Evolutionary conservation across 2,329 filamentous ascomycete genomes (phyloP).

Genomic region (Penicillium freii): DNA sequence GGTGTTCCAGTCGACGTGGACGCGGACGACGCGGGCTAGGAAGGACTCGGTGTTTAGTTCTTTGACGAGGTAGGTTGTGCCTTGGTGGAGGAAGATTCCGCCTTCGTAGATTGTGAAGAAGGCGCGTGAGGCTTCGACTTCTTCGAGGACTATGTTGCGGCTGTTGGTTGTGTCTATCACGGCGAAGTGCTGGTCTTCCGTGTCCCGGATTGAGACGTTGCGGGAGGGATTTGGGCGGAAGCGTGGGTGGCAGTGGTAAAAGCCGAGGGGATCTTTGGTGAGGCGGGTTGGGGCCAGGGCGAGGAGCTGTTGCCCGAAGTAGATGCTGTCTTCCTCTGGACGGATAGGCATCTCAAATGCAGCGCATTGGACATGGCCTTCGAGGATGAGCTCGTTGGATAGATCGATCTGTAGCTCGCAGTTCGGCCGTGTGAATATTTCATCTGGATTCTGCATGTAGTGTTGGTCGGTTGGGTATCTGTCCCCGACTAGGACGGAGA

Average conservation of each 20-base stretch:
- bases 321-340: conserved; percentile 69
- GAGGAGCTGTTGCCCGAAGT: conserved; percentile 73
- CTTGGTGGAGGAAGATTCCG: conserved; percentile 94
- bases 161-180: conserved; percentile 81
- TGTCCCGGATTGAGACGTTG: conserved; percentile 84
- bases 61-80: conserved; percentile 85
- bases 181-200: conserved; percentile 87
- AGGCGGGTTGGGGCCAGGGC: conserved; percentile 73
- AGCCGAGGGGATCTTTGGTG: conserved; percentile 70
- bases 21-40: conserved; percentile 82
- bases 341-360: conserved; percentile 91
- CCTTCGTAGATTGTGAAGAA: conserved; percentile 97
- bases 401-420: conserved; percentile 86
- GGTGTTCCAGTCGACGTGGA: conserved; percentile 93
- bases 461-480: conserved; percentile 88
- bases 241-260: conserved; percentile 84
- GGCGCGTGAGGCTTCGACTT: conserved; percentile 92
- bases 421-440: conserved; percentile 87
- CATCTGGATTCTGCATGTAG: conserved; percentile 94
- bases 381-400: conserved; percentile 84
- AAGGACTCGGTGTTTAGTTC: conserved; percentile 78
- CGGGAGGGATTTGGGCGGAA: conserved; percentile 83
- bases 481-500: conserved; percentile 86
- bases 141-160: conserved; percentile 82
- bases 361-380: conserved; percentile 93